phyloP scores from a whole-genome alignment of 2,329 filamentous ascomycete genomes.

The Pezicula radicicola region DNA sequence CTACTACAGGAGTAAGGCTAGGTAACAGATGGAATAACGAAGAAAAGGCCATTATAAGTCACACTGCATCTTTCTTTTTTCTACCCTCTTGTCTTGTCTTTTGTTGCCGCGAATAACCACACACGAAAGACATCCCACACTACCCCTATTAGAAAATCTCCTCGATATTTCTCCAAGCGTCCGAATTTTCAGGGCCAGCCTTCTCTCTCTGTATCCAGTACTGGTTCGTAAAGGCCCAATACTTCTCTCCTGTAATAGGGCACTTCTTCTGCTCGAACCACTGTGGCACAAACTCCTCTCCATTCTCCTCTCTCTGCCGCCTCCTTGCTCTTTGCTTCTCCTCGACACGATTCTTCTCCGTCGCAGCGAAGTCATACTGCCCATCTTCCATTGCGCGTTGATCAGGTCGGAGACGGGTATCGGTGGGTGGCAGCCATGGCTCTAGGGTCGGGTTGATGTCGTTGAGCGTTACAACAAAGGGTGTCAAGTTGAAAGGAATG shows the following conservation, averaged over 20 bases:
- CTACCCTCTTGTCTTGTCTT: background rate
- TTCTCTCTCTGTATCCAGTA: conserved; percentile 74
- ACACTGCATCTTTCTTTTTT: no score
- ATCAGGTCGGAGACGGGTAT: conserved; percentile 88
- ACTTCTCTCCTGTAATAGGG: conserved; percentile 80
- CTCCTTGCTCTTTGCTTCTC: conserved; percentile 82
- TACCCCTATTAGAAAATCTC: conserved; percentile 28
- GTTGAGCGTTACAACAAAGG: conserved; percentile 93
- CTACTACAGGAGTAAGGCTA: no score
- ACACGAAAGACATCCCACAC: background rate
- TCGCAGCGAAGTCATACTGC: conserved; percentile 89
- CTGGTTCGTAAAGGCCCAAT: conserved; percentile 83
- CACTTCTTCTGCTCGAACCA: conserved; percentile 80
- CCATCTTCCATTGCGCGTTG: conserved; percentile 98
- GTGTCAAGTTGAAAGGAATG: conserved; percentile 95
- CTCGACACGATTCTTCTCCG: conserved; percentile 92
- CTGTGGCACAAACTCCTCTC: conserved; percentile 77
- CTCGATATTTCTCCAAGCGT: conserved; percentile 30
- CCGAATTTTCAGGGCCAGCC: conserved; percentile 14
- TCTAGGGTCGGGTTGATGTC: conserved; percentile 80
- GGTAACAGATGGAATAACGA: no score
- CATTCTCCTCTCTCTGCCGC: conserved; percentile 67
- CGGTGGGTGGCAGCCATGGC: conserved; percentile 81
- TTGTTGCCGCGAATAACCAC: background rate
- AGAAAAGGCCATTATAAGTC: no score